These are phyloP conservation scores for Nissolia schottii DNA, from an alignment of 306 rosid species.

Conservation along the genomic window DNA sequence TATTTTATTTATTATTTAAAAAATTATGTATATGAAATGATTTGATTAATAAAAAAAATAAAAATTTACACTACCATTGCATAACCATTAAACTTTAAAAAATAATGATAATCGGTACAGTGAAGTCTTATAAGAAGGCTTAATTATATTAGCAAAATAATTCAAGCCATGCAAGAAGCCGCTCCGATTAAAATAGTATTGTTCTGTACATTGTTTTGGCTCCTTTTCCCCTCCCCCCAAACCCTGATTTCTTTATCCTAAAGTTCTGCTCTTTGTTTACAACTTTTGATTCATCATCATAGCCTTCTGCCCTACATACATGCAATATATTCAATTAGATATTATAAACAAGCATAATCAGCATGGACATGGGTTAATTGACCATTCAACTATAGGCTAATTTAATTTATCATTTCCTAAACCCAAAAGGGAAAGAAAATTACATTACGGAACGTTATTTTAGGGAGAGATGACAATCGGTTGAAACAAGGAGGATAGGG, in stretches of 20 bases:
- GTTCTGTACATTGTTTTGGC: background rate
- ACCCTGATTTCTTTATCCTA: background rate
- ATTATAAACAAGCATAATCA: background rate
- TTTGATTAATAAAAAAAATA: too few species aligned
- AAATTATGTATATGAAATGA: too few species aligned
- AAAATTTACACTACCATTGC: too few species aligned
- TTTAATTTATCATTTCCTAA: background rate
- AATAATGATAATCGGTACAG: too few species aligned
- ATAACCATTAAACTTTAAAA: too few species aligned
- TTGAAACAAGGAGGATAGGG: too few species aligned
- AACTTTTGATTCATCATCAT: background rate
- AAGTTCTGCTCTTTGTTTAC: background rate
- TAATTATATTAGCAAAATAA: background rate
- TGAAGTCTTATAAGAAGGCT: background rate
- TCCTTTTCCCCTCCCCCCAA: background rate
- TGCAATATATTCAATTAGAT: background rate
- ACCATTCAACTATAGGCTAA: background rate
- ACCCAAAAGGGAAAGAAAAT: conserved; percentile 6
- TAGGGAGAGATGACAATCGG: too few species aligned
- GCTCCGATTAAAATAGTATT: background rate
- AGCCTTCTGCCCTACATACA: background rate
- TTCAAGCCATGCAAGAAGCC: background rate
- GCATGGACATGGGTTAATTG: conserved; percentile 8
- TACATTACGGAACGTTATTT: background rate
- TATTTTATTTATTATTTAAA: too few species aligned